A percentile compares a stretch with the other conserved stretches of the same genome.
Conservation (phyloP, 371 early-diverging fungal genomes). For the Rhizopus arrhizus region DNA sequence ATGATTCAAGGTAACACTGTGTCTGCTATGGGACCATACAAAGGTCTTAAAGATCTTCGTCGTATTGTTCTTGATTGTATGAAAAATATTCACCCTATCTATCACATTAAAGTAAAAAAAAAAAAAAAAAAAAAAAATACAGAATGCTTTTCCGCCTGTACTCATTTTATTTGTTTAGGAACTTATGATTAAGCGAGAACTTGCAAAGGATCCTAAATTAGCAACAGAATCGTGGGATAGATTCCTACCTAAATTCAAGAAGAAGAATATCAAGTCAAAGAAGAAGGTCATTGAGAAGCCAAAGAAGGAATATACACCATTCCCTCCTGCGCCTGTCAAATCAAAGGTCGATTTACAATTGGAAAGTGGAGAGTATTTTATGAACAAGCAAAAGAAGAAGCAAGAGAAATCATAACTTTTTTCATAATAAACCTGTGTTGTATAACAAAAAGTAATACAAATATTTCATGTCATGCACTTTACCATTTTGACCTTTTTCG, state of each 20-base stretch:
- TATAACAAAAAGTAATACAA: neutral
- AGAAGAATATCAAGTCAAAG: slow-evolving; percentile 81
- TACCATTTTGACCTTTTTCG: no score
- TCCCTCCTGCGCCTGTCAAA: slow-evolving; percentile 88
- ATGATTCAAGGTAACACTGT: slow-evolving; percentile 99
- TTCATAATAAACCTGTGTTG: neutral
- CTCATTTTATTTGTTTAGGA: slow-evolving; percentile 50
- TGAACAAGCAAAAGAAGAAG: slow-evolving; percentile 63
- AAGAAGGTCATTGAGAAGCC: slow-evolving; percentile 64
- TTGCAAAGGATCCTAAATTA: slow-evolving; percentile 95
- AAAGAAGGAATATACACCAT: slow-evolving; percentile 79
- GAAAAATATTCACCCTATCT: slow-evolving; percentile 99
- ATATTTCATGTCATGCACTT: neutral
- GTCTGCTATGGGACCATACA: slow-evolving; percentile 91
- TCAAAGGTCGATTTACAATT: slow-evolving; percentile 93
- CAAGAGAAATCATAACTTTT: neutral
- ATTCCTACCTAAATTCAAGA: slow-evolving; percentile 98
- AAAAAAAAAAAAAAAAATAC: neutral
- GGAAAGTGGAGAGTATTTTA: slow-evolving; percentile 96
- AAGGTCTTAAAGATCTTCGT: slow-evolving; percentile 90
- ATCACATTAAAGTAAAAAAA: slow-evolving; percentile 90
- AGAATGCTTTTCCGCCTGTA: neutral
- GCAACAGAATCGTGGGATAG: slow-evolving; percentile 98
- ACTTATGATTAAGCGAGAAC: slow-evolving; percentile 98
- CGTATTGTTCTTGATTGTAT: slow-evolving; percentile 95